phyloP scores from a whole-genome alignment of 148 eudicot genomes.

The Selenicereus undatus region DNA sequence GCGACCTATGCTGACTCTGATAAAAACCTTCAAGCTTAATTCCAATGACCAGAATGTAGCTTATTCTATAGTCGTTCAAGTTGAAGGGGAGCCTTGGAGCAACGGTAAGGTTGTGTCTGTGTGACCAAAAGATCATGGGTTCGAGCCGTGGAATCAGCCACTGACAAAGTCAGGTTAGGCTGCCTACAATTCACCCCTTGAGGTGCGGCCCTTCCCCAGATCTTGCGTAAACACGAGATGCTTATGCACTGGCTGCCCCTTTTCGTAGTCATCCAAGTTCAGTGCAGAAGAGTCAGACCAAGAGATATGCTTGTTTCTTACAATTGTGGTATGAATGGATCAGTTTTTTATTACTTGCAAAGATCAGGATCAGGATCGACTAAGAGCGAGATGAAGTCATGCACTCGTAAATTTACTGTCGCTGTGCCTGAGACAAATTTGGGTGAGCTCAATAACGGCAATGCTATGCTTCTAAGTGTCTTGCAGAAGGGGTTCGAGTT shows the following conservation, averaged over 20 bases:
- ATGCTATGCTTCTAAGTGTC: conserved; percentile 2
- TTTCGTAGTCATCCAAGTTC: no score
- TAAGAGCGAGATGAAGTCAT: neutral
- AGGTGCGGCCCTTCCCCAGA: no score
- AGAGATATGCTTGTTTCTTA: neutral
- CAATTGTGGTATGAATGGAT: neutral
- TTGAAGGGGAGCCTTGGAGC: no score
- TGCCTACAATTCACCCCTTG: no score
- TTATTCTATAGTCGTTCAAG: neutral
- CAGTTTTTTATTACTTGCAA: neutral
- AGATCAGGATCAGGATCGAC: neutral
- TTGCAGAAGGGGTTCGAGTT: conserved; percentile 6
- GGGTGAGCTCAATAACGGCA: neutral
- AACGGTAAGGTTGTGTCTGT: no score
- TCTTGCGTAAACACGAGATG: no score
- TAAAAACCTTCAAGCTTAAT: neutral
- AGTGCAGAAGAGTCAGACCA: neutral
- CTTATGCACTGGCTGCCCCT: no score
- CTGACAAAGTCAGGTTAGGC: no score
- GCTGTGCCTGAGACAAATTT: neutral
- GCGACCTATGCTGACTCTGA: neutral
- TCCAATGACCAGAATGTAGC: neutral
- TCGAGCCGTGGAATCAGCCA: no score
- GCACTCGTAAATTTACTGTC: neutral
- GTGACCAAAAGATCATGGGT: no score